These are phyloP conservation scores for Friedmanniomyces simplex DNA, from an alignment of 495 filamentous ascomycete genomes.

Conservation along the genomic window DNA sequence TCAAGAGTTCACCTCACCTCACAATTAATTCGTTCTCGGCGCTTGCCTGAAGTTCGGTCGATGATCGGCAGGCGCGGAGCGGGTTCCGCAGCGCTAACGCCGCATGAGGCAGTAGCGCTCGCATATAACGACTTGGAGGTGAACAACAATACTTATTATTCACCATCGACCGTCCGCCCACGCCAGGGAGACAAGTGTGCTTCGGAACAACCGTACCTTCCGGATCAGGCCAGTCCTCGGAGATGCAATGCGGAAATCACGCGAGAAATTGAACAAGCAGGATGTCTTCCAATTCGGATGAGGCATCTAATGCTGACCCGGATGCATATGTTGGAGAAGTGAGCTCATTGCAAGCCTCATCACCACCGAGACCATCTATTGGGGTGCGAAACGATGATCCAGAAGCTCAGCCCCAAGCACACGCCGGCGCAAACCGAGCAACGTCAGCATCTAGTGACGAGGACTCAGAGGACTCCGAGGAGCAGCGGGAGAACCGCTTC, in stretches of 20 bases:
- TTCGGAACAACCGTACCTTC: too few species aligned
- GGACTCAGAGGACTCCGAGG: neutral
- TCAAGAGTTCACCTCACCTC: too few species aligned
- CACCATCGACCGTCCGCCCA: too few species aligned
- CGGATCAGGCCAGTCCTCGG: too few species aligned
- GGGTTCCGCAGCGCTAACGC: too few species aligned
- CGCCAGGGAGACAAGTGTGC: too few species aligned
- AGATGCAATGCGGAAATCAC: neutral
- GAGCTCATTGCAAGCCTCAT: neutral
- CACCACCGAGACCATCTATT: neutral
- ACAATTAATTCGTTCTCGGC: too few species aligned
- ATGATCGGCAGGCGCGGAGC: too few species aligned
- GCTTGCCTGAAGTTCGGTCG: too few species aligned
- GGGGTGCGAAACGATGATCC: neutral
- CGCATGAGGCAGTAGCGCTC: too few species aligned
- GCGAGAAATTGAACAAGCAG: neutral
- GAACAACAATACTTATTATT: too few species aligned
- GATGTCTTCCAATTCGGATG: neutral
- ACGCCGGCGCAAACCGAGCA: neutral
- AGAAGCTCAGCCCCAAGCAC: neutral
- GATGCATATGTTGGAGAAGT: neutral
- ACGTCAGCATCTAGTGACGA: neutral
- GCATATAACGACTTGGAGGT: too few species aligned
- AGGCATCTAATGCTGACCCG: neutral
- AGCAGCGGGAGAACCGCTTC: conserved; percentile 42